Percentiles rank a stretch among this genome's conserved stretches.
Evolutionary conservation across 768 basidiomycete species (phyloP).

Genomic region (Termitomyces sp.): DNA sequence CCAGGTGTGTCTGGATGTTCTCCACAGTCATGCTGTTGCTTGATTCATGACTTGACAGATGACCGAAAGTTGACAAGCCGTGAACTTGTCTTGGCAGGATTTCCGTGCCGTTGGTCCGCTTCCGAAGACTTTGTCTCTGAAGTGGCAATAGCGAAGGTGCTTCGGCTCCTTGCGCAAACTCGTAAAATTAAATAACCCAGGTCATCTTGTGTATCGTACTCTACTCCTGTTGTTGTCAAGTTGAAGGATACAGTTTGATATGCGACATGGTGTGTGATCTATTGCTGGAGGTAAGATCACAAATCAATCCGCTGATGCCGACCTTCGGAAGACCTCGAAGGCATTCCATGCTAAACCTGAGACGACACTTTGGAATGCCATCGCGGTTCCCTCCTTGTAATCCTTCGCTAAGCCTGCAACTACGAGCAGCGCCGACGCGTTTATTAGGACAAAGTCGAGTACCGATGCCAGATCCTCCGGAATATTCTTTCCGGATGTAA

Average conservation of each 20-base stretch:
- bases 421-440: constrained; percentile 83
- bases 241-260: constrained; percentile 2
- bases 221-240: constrained; percentile 2
- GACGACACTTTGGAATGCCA: constrained; percentile 57
- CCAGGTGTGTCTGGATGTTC: not conserved
- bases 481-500: constrained; percentile 52
- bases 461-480: constrained; percentile 57
- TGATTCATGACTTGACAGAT: not conserved
- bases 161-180: not conserved
- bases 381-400: constrained; percentile 63
- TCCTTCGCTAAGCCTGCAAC: constrained; percentile 71
- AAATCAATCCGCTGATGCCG: not conserved
- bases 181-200: constrained; percentile 16
- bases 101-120: not conserved
- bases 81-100: not conserved
- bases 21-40: not conserved
- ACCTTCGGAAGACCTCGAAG: constrained; percentile 40
- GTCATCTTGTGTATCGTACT: constrained; percentile 4
- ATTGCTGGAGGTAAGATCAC: not conserved
- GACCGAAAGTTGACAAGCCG: not conserved
- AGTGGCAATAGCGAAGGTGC: not conserved
- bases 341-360: constrained; percentile 59
- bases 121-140: not conserved
- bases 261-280: not conserved
- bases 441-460: constrained; percentile 84